A percentile compares a stretch with the other conserved stretches of the same genome.
Conservation (phyloP, 2,329 filamentous ascomycete genomes). For the Corinectria fuckeliana region DNA sequence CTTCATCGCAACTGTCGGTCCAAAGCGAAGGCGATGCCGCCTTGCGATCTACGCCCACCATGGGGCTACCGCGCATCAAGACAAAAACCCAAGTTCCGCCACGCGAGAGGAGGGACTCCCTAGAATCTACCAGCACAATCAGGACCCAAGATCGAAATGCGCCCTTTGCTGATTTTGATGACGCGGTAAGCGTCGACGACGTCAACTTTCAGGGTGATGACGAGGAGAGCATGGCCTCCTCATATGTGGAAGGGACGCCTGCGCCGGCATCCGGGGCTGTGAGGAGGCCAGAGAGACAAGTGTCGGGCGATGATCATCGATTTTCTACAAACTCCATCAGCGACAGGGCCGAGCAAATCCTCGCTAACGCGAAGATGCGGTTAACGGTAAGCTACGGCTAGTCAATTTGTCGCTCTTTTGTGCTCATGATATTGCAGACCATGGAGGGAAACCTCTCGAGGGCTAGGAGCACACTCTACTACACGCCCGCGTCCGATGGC, state of each 20-base stretch:
- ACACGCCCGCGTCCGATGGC: slow-evolving; percentile 51
- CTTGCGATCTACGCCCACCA: slow-evolving; percentile 54
- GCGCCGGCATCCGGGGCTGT: slow-evolving; percentile 28
- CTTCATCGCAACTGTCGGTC: slow-evolving; percentile 44
- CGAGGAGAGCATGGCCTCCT: slow-evolving; percentile 69
- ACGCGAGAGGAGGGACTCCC: slow-evolving; percentile 60
- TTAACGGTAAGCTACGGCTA: slow-evolving; percentile 70
- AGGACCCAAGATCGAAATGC: slow-evolving; percentile 56
- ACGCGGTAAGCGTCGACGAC: slow-evolving; percentile 66
- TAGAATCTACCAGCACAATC: slow-evolving; percentile 67
- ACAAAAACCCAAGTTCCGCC: slow-evolving; percentile 51
- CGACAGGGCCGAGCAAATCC: slow-evolving; percentile 84
- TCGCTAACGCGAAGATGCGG: slow-evolving; percentile 89
- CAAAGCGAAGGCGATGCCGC: slow-evolving; percentile 44
- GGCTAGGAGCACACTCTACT: slow-evolving; percentile 71
- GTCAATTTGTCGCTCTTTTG: background rate
- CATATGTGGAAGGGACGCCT: slow-evolving; percentile 56
- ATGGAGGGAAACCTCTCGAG: slow-evolving; percentile 92
- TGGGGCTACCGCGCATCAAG: slow-evolving; percentile 51
- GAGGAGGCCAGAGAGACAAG: slow-evolving; percentile 23
- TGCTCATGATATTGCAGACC: slow-evolving; percentile 59
- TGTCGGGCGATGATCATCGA: slow-evolving; percentile 59
- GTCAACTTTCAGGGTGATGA: slow-evolving; percentile 72
- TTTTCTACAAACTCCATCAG: slow-evolving; percentile 79
- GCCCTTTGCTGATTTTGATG: slow-evolving; percentile 68